Evolutionary conservation across 495 filamentous ascomycete genomes (phyloP).

Genomic region (Talaromyces wortmannii): DNA sequence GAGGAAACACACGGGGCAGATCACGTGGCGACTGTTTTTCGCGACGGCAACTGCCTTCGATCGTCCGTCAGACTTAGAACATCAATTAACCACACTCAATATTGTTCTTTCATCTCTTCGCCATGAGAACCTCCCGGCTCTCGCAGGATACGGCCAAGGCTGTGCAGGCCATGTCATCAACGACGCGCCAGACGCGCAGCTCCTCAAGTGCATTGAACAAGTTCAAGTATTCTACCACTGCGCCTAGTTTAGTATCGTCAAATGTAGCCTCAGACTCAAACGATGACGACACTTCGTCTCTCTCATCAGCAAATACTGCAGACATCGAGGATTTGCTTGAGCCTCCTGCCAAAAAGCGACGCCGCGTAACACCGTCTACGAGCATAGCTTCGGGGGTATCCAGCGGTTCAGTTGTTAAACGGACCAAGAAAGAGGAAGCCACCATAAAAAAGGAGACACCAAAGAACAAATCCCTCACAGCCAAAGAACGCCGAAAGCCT

Average conservation of each 20-base stretch:
- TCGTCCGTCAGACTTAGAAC: background rate
- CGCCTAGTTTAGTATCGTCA: background rate
- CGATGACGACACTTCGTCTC: constrained; percentile 22
- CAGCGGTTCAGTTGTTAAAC: background rate
- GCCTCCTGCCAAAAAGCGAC: constrained; percentile 43
- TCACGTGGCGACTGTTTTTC: background rate
- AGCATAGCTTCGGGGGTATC: constrained; percentile 7
- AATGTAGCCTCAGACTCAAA: background rate
- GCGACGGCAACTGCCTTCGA: background rate
- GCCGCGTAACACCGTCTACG: constrained; percentile 20
- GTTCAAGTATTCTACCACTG: constrained; percentile 9
- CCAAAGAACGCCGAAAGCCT: constrained; percentile 50
- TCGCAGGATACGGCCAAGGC: constrained; percentile 51
- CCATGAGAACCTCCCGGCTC: constrained; percentile 57
- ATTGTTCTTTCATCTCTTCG: too few relatives aligned
- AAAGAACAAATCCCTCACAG: constrained; percentile 17
- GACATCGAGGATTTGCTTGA: constrained; percentile 64
- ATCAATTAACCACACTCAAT: too few relatives aligned
- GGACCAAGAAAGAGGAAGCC: background rate
- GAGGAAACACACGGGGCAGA: background rate
- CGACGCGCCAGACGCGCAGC: constrained; percentile 31
- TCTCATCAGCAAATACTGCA: constrained; percentile 32
- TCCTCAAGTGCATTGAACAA: constrained; percentile 18
- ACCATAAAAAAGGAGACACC: constrained; percentile 6
- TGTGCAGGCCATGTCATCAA: constrained; percentile 35